Evolutionary conservation across 148 eudicot species (phyloP).

Genomic region (Rhododendron molle): DNA sequence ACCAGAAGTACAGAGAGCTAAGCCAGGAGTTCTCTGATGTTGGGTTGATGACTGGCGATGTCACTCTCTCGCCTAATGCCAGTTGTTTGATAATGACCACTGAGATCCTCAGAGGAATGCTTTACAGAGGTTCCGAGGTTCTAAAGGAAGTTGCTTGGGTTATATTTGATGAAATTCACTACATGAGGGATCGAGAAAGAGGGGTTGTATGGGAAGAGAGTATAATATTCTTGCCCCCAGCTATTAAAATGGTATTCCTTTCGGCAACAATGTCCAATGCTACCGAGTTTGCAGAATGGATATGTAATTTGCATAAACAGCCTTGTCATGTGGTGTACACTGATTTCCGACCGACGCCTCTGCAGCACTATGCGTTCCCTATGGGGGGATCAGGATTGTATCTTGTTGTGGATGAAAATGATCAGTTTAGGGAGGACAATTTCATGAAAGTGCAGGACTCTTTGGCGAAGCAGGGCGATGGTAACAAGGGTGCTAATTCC

Average conservation of each 20-base stretch:
- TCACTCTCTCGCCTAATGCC: constrained; percentile 83
- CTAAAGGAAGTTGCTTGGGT: constrained; percentile 97
- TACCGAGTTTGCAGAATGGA: constrained; percentile 98
- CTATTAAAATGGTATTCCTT: constrained; percentile 93
- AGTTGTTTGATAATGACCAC: constrained; percentile 96
- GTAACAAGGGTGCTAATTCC: constrained; percentile 44
- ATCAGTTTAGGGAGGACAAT: constrained; percentile 92
- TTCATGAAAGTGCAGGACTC: constrained; percentile 79
- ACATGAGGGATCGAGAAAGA: constrained; percentile 95
- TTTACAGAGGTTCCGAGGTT: constrained; percentile 88
- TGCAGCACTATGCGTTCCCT: constrained; percentile 96
- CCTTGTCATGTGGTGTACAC: constrained; percentile 99
- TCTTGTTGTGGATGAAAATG: constrained; percentile 97
- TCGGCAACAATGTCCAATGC: constrained; percentile 98
- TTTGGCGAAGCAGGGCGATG: constrained; percentile 54
- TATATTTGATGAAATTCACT: constrained; percentile 93
- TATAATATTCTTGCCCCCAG: constrained; percentile 81
- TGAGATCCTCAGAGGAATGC: constrained; percentile 94
- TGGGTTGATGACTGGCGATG: constrained; percentile 96
- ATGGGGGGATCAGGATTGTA: constrained; percentile 87
- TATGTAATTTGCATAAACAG: constrained; percentile 89
- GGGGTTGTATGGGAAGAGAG: constrained; percentile 99
- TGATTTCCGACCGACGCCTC: constrained; percentile 90
- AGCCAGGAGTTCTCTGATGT: constrained; percentile 84
- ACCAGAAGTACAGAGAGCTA: constrained; percentile 89